Conservation (phyloP, 2,329 filamentous ascomycete genomes). For the Dactylellina cionopaga region DNA sequence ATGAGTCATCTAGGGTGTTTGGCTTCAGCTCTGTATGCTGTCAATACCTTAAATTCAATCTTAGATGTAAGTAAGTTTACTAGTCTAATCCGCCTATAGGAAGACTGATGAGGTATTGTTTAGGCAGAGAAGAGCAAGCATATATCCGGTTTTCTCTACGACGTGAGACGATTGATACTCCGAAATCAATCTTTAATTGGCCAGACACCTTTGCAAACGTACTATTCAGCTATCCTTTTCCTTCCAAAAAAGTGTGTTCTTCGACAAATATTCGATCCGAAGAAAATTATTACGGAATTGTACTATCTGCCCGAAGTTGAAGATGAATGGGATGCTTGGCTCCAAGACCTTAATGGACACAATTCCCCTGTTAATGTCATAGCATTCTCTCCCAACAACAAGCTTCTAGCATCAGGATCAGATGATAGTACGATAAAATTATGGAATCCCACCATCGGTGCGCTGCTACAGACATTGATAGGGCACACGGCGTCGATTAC, state of each 20-base stretch:
- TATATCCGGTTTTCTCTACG: not conserved
- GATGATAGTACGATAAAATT: too few relatives aligned
- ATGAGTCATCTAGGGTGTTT: slow-evolving; percentile 58
- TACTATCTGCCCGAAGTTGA: too few relatives aligned
- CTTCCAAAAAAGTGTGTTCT: not conserved
- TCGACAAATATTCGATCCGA: not conserved
- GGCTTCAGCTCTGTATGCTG: slow-evolving; percentile 48
- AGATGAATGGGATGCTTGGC: not conserved
- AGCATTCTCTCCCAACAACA: too few relatives aligned
- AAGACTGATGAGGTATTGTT: not conserved
- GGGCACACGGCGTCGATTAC: too few relatives aligned
- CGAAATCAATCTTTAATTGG: not conserved
- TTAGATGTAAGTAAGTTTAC: too few relatives aligned
- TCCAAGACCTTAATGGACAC: not conserved
- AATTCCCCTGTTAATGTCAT: not conserved
- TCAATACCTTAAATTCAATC: not conserved
- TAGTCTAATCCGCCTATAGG: too few relatives aligned
- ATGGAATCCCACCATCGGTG: too few relatives aligned
- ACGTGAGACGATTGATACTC: not conserved
- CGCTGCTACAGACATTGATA: too few relatives aligned
- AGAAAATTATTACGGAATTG: not conserved
- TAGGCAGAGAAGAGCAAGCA: not conserved
- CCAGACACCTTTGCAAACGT: not conserved
- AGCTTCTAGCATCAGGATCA: too few relatives aligned
- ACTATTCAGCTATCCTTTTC: not conserved